Conservation (phyloP, 345 rosid species). For the Aquilaria malaccensis region DNA sequence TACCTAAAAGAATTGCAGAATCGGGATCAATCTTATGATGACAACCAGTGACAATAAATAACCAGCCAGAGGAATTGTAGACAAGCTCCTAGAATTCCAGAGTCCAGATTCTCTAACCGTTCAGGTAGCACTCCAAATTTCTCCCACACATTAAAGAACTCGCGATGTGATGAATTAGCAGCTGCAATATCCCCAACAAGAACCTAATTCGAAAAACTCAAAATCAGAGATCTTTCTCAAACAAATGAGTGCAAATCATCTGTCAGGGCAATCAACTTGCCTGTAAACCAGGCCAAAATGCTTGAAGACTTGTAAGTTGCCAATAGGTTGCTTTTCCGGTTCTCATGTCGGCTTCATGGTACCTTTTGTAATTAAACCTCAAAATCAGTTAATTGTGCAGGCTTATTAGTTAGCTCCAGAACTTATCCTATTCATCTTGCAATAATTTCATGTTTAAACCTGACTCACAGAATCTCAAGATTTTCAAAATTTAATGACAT, state of each 20-base stretch:
- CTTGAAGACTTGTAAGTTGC: conserved; percentile 99
- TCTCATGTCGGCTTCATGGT: conserved; percentile 98
- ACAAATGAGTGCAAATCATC: neutral
- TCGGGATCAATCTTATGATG: conserved; percentile 13
- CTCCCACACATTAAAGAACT: conserved; percentile 79
- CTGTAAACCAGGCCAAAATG: conserved; percentile 99
- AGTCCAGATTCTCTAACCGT: conserved; percentile 32
- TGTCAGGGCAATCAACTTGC: conserved; percentile 27
- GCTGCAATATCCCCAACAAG: conserved; percentile 89
- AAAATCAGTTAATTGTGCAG: conserved; percentile 7
- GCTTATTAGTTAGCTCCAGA: neutral
- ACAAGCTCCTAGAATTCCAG: conserved; percentile 1
- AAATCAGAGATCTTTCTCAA: conserved; percentile 20
- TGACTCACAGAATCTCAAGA: too few species aligned
- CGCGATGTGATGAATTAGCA: conserved; percentile 88
- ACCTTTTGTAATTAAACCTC: conserved; percentile 37
- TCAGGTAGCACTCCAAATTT: conserved; percentile 89
- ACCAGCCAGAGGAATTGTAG: neutral
- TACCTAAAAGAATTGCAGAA: conserved; percentile 36
- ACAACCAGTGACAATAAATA: conserved; percentile 2
- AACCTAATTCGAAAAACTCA: conserved; percentile 46
- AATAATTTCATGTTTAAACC: too few species aligned
- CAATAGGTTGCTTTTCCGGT: conserved; percentile 93
- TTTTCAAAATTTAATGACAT: too few species aligned
- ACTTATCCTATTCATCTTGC: too few species aligned